Evolutionary conservation across 2,329 filamentous ascomycete species (phyloP), one percentile per base, ranked within the genome.

Genomic region (Colletotrichum sp.): DNA sequence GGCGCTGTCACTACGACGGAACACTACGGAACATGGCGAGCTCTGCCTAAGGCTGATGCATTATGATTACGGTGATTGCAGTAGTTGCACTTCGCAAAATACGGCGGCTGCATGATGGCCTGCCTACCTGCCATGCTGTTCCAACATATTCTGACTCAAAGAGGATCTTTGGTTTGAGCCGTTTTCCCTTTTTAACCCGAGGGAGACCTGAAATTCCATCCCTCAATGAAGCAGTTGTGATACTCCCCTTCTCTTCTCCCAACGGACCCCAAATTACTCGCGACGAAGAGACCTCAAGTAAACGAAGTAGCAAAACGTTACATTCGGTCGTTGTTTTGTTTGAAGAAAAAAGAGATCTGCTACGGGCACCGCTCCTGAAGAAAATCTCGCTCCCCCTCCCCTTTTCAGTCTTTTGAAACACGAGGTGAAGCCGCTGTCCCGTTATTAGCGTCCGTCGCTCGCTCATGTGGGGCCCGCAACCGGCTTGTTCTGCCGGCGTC

Each of bases 401-500:
- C 27, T 28, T 43, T 52, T 52, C 43, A 52, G 43, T 52, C 18
- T 30, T 27, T 66, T 73, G 70, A 75, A 73, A 75, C 73, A 52
- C 73, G 12, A 58, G 48, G 18, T 52, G 43, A 58, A 27, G 22
- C 70, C 43, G 69, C 28, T 36, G 25, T 30, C 39, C 52, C n/a
- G 22, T 39, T 18, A 7, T 30, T 6, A 58, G 22, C n/a, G 55
- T 27, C 55, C 55, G 55, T 28, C 9, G 55, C 55, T 12, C 25
- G 16, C 27, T 15, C 64, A 77, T 77, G 75, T 66, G 60, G 73
- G 36, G 8, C 64, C 64, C 72, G 58, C 75, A 30, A 39, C 22
- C 72, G 61, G 72, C 58, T 16, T 77, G 75, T 28, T 52, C 67
- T 36, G 16, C 67, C 75, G 72, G 67, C 27, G 30, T 68, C 22